phyloP scores from a whole-genome alignment of 495 filamentous ascomycete species.

The Hyaloscypha finlandica region DNA sequence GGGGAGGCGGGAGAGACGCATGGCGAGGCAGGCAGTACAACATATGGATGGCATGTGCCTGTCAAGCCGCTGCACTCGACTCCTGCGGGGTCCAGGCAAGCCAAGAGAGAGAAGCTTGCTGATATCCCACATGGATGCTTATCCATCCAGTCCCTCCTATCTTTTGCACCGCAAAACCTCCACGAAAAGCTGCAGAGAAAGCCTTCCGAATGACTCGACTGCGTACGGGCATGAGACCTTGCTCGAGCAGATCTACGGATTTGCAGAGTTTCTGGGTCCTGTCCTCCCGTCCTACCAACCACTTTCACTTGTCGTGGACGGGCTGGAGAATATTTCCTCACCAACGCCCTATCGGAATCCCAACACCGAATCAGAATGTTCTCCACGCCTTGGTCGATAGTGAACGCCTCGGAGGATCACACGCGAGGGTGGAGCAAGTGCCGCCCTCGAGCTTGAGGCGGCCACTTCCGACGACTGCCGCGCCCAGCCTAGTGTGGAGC shows the following conservation, averaged over 20 bases:
- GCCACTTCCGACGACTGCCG: not conserved
- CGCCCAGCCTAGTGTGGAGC: not conserved
- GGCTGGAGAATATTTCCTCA: not conserved
- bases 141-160: not conserved
- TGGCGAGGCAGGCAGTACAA: conserved; percentile 18
- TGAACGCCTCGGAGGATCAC: not conserved
- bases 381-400: not conserved
- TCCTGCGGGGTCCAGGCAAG: conserved; percentile 1
- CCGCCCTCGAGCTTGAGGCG: not conserved
- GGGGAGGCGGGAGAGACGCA: conserved; percentile 7
- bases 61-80: conserved; percentile 19
- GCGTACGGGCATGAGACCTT: not conserved
- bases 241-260: conserved; percentile 1
- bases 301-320: not conserved
- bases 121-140: not conserved
- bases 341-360: not conserved
- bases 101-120: not conserved
- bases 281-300: conserved; percentile 7
- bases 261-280: conserved; percentile 1
- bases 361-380: not conserved
- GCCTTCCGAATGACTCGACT: not conserved
- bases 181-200: not conserved
- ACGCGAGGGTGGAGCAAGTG: not conserved
- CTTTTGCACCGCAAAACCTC: not conserved
- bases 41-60: conserved; percentile 27